Evolutionary conservation across 2,329 filamentous ascomycete species (phyloP).

Genomic region (Calonectria hongkongensis): DNA sequence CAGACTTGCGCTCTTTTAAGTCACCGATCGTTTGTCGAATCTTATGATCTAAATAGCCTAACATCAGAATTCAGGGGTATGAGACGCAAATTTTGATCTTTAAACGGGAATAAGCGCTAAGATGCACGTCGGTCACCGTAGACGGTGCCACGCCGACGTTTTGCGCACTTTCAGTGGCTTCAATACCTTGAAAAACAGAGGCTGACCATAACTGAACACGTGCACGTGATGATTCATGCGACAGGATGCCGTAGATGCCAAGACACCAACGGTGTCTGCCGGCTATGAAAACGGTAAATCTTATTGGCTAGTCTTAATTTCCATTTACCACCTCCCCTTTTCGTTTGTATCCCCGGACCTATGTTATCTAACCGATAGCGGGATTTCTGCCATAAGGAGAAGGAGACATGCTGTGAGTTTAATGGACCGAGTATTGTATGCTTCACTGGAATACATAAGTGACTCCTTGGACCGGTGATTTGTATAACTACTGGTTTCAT

Average conservation of each 20-base stretch:
- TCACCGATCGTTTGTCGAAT: too few species aligned
- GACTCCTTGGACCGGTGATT: too few species aligned
- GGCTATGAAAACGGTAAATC: not conserved
- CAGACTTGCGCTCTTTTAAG: too few species aligned
- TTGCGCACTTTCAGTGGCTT: too few species aligned
- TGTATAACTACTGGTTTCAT: not conserved
- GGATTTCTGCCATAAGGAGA: not conserved
- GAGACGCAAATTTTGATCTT: too few species aligned
- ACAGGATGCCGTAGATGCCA: not conserved
- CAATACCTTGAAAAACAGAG: too few species aligned
- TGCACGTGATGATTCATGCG: not conserved
- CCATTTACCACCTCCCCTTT: constrained; percentile 13
- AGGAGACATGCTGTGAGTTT: not conserved
- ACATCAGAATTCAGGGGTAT: too few species aligned
- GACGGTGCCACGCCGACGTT: too few species aligned
- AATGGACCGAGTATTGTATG: constrained; percentile 1
- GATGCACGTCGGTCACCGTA: too few species aligned
- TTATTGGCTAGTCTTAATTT: not conserved
- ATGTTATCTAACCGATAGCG: not conserved
- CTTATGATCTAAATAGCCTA: too few species aligned
- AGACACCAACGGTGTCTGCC: constrained; percentile 11
- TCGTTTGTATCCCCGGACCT: not conserved
- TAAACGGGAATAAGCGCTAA: too few species aligned
- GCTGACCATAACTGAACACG: not conserved
- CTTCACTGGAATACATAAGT: not conserved